Evolutionary conservation across 148 eudicot species (phyloP), one percentile per base, ranked within the genome.

Genomic region (Beta vulgaris): DNA sequence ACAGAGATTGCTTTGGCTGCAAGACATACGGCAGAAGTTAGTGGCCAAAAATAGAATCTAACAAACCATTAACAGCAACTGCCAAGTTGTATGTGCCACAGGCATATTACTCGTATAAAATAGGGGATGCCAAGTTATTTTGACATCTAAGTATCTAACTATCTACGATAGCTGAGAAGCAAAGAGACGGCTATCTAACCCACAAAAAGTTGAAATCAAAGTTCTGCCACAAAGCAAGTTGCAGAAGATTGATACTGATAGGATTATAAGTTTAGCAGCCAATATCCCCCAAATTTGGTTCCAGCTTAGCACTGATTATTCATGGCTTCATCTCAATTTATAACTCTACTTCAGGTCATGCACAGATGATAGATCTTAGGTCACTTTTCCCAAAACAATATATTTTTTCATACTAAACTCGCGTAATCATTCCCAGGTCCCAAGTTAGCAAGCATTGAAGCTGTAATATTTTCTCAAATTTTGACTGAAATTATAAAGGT

Each of bases 1-100:
- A 48, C 88, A 86, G 68, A 82, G 64, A 72, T 79, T 86, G 82
- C 44, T 79, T 73, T 85, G 85, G 81, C 83, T 79, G 84, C 51
- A 78, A 44, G 8, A n/a, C 6, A 42, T 25, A 4, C 32, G 37
- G 28, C 29, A 53, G 69, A 66, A 40, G 49, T 62, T 35, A 34
- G 26, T 7, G 9, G 16, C 40, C 4, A 62, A 12, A 39, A 14
- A 66, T 18, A 40, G 40, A 23, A 23, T 37, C 48, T 34, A 19
- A 62, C 57, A 19, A 21, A 21, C n/a, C 31, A 66, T 37, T 5
- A 6, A 34, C 39, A 70, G 26, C 12, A 70, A 46, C 13, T 6
- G 42, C 10, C 12, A 18, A 7, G 29, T 2, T 26, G 15, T 1
- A 60, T 60, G 37, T 13, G 65, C 65, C 65, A 60, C 21, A 9